Percentiles rank a stretch among this genome's conserved stretches.
Conservation (phyloP, 163 green algal genomes). For the Smithsoniella earleae region DNA sequence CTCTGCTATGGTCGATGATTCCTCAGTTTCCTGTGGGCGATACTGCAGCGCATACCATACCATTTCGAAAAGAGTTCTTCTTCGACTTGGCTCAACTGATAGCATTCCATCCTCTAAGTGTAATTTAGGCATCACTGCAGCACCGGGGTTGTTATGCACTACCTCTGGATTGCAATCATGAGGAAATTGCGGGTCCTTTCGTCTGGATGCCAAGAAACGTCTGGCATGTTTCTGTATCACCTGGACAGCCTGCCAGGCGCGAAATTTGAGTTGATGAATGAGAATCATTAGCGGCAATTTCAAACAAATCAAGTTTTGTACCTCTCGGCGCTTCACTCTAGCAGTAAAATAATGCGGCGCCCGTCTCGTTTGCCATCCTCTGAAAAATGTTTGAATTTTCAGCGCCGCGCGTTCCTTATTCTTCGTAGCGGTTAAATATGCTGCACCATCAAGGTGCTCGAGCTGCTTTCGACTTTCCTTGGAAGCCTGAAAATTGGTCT, state of each 20-base stretch:
- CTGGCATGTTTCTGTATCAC: slow-evolving; percentile 25
- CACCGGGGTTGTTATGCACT: neutral
- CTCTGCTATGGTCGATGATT: neutral
- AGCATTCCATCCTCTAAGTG: neutral
- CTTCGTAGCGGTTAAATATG: neutral
- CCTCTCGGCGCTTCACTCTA: neutral
- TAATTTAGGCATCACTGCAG: neutral
- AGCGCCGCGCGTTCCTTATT: neutral
- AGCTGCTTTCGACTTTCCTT: neutral
- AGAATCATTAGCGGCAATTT: neutral
- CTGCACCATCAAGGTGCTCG: neutral
- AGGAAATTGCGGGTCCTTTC: too few relatives aligned
- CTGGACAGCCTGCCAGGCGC: neutral
- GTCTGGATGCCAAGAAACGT: slow-evolving; percentile 4
- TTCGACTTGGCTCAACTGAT: neutral
- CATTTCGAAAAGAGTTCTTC: too few relatives aligned
- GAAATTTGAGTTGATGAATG: neutral
- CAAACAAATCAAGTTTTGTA: neutral
- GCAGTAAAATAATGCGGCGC: neutral
- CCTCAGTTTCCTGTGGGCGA: neutral
- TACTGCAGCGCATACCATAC: neutral
- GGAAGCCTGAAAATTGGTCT: neutral
- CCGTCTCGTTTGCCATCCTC: neutral
- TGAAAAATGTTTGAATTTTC: neutral
- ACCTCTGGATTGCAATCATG: neutral